Evolutionary conservation across 2,329 filamentous ascomycete species (phyloP).

Genomic region (Aspergillus melleus): DNA sequence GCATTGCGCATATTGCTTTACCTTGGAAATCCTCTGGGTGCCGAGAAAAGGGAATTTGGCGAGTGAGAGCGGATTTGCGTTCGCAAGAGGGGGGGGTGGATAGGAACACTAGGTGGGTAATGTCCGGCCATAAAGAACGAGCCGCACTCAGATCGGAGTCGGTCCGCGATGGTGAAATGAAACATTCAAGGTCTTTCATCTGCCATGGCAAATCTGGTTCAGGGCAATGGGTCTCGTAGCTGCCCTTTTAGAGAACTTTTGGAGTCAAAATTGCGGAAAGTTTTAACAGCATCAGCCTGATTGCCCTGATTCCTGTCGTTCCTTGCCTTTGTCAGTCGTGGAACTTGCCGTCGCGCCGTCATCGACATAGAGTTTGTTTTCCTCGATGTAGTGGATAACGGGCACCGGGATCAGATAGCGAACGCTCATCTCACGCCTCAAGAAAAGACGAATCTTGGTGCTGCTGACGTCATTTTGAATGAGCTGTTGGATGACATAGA

Average conservation of each 20-base stretch:
- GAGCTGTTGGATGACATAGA: slow-evolving; percentile 84
- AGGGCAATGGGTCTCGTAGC: not conserved
- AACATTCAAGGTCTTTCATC: not conserved
- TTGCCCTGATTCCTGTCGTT: slow-evolving; percentile 23
- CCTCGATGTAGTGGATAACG: slow-evolving; percentile 72
- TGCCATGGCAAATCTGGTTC: not conserved
- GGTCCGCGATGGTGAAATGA: not conserved
- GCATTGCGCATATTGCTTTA: not conserved
- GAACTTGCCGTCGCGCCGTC: slow-evolving; percentile 31
- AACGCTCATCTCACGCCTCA: slow-evolving; percentile 78
- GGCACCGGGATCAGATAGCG: slow-evolving; percentile 72
- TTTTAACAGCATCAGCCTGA: slow-evolving; percentile 24
- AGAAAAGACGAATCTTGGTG: slow-evolving; percentile 76
- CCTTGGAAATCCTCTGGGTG: not conserved
- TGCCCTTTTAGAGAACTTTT: not conserved
- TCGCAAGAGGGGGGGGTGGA: not conserved
- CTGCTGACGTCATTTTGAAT: slow-evolving; percentile 85
- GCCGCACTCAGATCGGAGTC: not conserved
- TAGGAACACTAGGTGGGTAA: not conserved
- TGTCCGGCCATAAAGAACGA: not conserved
- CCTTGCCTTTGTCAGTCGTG: slow-evolving; percentile 37
- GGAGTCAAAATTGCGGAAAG: not conserved
- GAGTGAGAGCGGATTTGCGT: not conserved
- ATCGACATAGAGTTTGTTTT: slow-evolving; percentile 65
- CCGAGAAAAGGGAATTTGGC: not conserved